Evolutionary conservation across 2,329 filamentous ascomycete genomes (phyloP).

Genomic region (Fusarium sarcochroum): DNA sequence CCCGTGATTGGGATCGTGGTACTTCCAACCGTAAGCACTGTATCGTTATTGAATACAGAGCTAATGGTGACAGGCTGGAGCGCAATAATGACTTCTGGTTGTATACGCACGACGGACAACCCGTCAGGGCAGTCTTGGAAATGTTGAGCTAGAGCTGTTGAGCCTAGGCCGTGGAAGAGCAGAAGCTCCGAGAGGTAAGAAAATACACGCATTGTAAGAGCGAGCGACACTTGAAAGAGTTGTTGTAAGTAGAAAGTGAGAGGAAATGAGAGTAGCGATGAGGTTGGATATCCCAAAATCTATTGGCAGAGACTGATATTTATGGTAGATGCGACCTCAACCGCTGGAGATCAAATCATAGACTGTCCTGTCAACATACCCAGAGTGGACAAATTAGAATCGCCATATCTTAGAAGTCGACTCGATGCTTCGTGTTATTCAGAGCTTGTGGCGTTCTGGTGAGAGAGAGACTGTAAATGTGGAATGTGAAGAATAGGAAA

Average conservation of each 20-base stretch:
- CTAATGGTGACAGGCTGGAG: slow-evolving; percentile 11
- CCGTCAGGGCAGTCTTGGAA: slow-evolving; percentile 6
- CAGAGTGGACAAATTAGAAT: not conserved
- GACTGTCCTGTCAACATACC: not conserved
- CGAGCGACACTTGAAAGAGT: not conserved
- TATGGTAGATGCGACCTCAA: not conserved
- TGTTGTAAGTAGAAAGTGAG: too few species aligned
- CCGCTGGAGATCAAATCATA: not conserved
- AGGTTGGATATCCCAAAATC: not conserved
- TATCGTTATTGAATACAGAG: not conserved
- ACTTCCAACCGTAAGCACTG: slow-evolving; percentile 4
- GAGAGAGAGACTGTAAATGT: not conserved
- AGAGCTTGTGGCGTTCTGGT: too few species aligned
- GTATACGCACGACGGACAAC: not conserved
- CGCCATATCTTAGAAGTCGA: not conserved
- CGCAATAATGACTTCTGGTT: slow-evolving; percentile 7
- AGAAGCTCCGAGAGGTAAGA: not conserved
- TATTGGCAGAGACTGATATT: slow-evolving; percentile 8
- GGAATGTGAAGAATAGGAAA: slow-evolving; percentile 1
- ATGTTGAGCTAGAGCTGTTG: not conserved
- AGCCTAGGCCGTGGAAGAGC: not conserved
- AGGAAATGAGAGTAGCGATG: not conserved
- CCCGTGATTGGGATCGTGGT: slow-evolving; percentile 4
- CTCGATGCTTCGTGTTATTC: not conserved
- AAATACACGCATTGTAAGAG: slow-evolving; percentile 2